Evolutionary conservation across 345 rosid genomes (phyloP).

Genomic region (Trapa bicornis): DNA sequence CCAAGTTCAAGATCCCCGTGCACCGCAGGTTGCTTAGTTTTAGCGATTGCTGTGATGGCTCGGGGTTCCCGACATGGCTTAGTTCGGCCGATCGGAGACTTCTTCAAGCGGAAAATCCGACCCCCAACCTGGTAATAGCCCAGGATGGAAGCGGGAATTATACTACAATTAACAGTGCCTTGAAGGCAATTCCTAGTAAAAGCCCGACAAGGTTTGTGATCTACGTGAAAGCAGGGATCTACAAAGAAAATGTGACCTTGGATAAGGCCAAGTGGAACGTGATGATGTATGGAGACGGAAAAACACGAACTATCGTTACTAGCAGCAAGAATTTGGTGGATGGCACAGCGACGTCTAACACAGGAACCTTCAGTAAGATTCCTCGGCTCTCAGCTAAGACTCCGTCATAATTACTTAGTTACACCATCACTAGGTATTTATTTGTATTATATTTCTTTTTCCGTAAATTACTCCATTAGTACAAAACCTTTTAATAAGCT

Average conservation of each 20-base stretch:
- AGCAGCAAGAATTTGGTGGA: slow-evolving; percentile 32
- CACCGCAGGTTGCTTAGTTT: slow-evolving; percentile 36
- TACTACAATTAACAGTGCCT: slow-evolving; percentile 38
- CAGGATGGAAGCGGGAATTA: slow-evolving; percentile 43
- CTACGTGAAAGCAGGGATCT: slow-evolving; percentile 48
- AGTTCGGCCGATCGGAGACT: slow-evolving; percentile 30
- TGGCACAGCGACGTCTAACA: slow-evolving; percentile 34
- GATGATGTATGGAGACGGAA: slow-evolving; percentile 66
- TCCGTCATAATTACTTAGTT: slow-evolving; percentile 42
- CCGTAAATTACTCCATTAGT: slow-evolving; percentile 9
- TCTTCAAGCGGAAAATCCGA: slow-evolving; percentile 22
- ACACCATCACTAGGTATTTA: slow-evolving; percentile 35
- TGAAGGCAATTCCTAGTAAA: slow-evolving; percentile 32
- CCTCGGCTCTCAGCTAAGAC: slow-evolving; percentile 46
- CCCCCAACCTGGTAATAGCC: slow-evolving; percentile 42
- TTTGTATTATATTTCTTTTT: slow-evolving; percentile 37
- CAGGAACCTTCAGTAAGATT: slow-evolving; percentile 51
- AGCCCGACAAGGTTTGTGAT: slow-evolving; percentile 36
- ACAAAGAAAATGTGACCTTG: slow-evolving; percentile 48
- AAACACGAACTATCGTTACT: slow-evolving; percentile 32
- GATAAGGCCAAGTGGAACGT: slow-evolving; percentile 52
- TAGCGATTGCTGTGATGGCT: not conserved
- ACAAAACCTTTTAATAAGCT: too few species aligned
- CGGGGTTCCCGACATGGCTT: slow-evolving; percentile 49
- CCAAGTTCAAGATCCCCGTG: slow-evolving; percentile 31